Evolutionary conservation across 306 rosid species (phyloP), one percentile per base, ranked within the genome.

Genomic region (Rosa rugosa): DNA sequence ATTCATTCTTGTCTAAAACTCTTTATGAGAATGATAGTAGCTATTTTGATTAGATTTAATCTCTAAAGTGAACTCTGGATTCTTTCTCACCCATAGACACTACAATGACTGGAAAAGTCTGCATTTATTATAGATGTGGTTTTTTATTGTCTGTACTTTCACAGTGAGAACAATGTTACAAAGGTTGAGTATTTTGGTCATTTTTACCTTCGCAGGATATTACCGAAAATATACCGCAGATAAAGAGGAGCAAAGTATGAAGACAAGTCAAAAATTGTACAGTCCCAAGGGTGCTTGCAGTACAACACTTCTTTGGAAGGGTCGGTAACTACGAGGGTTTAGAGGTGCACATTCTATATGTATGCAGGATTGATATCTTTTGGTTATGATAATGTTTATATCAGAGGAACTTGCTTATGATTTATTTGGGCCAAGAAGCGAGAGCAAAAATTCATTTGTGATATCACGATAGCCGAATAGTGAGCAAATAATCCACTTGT

Each of bases 251-350:
- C 65, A 92, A 92, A 91, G 78, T 7, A 23, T 9, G 97, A 92
- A 85, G 71, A 83, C 64, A 89, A 84, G 80, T 72, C 83, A 54
- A 86, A 71, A 62, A 69, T 72, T 82, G 20, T 80, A 76, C 86
- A 78, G 81, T 86, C 93, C 38, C 75, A 81, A 77, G 95, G 95
- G 50, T 80, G 85, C 82, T 71, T 92, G 83, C 98, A 88, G 88
- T 92, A 73, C 97, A 94, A 59, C 92, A 94, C 79, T 92, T 92
- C 83, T 92, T 92, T 81, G 89, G 86, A 40, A 89, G 86, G 80
- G 89, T 73, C 63, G 67, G 54, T 75, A 84, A 86, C 49, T 89
- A 77, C 46, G 16, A 77, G 47, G 38, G 85, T 62, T 69, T 41
- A 36, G 60, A 80, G 78, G 27, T 46, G 20, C 36, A 22, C 66